These are phyloP conservation scores for Rhizopus delemar DNA, from an alignment of 371 early-diverging fungal genomes.

Conservation along the genomic window DNA sequence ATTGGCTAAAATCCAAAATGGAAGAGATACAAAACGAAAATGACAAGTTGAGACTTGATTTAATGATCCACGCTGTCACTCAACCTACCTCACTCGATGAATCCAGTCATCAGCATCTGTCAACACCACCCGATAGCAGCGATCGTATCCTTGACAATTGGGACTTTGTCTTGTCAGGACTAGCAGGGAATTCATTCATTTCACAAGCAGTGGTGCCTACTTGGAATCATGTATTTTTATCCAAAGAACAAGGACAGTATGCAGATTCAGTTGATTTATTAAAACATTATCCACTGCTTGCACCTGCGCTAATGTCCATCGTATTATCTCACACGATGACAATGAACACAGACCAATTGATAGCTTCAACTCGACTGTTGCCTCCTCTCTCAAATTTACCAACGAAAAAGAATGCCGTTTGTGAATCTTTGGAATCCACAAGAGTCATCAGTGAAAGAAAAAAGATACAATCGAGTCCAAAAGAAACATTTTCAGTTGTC, in stretches of 20 bases:
- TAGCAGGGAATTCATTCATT: slow-evolving; percentile 22
- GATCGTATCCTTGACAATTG: slow-evolving; percentile 3
- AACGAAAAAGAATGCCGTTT: no score
- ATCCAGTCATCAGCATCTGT: no score
- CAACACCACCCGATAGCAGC: slow-evolving; percentile 8
- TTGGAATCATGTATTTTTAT: slow-evolving; percentile 30
- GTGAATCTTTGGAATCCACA: no score
- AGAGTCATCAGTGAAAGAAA: not conserved
- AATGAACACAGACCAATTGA: slow-evolving; percentile 40
- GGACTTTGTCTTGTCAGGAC: no score
- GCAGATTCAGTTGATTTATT: slow-evolving; percentile 15
- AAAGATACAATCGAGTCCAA: not conserved
- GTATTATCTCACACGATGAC: slow-evolving; percentile 47
- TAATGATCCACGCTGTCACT: slow-evolving; percentile 22
- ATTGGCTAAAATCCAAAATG: slow-evolving; percentile 34
- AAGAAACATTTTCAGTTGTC: not conserved
- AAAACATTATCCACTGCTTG: slow-evolving; percentile 41
- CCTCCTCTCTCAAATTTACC: not conserved
- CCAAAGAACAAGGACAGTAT: slow-evolving; percentile 19
- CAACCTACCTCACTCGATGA: not conserved
- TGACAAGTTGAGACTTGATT: slow-evolving; percentile 35
- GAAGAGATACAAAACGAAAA: slow-evolving; percentile 39
- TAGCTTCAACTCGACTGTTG: slow-evolving; percentile 27
- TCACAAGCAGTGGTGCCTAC: slow-evolving; percentile 46
- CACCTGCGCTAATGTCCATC: slow-evolving; percentile 51